Conservation (phyloP, 1,284 basidiomycete genomes). For the Neonothopanus nambi region DNA sequence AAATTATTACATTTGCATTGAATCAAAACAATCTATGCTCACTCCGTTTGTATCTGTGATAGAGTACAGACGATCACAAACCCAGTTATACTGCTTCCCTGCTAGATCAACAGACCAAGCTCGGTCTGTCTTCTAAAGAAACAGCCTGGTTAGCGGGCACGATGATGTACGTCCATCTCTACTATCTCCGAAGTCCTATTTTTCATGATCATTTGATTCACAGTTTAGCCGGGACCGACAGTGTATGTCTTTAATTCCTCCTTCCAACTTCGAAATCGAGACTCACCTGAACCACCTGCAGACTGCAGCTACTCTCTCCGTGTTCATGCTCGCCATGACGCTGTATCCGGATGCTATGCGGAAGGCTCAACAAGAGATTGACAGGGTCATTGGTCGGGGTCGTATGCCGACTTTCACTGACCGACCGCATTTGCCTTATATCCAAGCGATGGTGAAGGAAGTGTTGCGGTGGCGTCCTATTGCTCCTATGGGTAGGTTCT, state of each 20-base stretch:
- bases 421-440: slow-evolving; percentile 5
- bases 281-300: background rate
- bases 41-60: no score
- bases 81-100: no score
- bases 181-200: background rate
- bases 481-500: background rate
- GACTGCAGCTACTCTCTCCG: slow-evolving; percentile 3
- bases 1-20: no score
- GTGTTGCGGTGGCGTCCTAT: slow-evolving; percentile 5
- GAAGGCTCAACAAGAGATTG: slow-evolving; percentile 5
- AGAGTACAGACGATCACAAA: no score
- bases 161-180: background rate
- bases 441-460: slow-evolving; percentile 9
- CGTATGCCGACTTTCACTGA: slow-evolving; percentile 6
- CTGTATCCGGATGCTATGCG: background rate
- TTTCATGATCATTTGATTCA: background rate
- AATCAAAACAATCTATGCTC: no score
- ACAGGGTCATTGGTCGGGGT: slow-evolving; percentile 5
- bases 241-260: background rate
- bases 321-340: slow-evolving; percentile 4
- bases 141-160: slow-evolving; percentile 12
- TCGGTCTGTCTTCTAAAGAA: slow-evolving; percentile 10
- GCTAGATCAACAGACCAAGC: slow-evolving; percentile 4
- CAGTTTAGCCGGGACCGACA: slow-evolving; percentile 13
- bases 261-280: background rate